Base-by-base conservation (phyloP, 2,329 filamentous ascomycete species). In the Monosporascus sp. region DNA sequence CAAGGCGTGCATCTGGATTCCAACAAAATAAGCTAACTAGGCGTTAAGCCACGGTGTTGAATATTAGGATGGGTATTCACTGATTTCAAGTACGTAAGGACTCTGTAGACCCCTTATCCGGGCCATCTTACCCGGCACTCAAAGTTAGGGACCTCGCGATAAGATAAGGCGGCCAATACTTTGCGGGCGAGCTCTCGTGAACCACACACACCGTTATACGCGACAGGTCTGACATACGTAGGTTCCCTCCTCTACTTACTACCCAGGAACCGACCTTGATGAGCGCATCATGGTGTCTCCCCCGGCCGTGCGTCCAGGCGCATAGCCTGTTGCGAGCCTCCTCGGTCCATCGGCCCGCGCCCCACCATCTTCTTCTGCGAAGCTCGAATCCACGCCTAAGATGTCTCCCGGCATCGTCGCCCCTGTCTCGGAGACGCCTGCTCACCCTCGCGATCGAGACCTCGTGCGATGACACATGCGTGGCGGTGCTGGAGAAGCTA, bases 381-480 rank as follows among this genome's bases (percentile, higher is more conserved):
- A 47, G 27, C 19, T 19, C 22, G 17, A 20, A 16, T 24, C 9
- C 40, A 6, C 26, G 38, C 40, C 38, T 19, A 2, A 3, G 17
- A 8, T 41, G 17, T 41, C 17, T n/a, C 19, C 17, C 19, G 0
- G 17, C 38, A 2, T 9, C 19, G 3, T 46, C 11, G 37, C 35
- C 5, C 40, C 44, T 14, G 11, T 14, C 27, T 31, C 59, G 55
- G 19, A 72, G 71, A 26, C 58, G 55, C 41, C 74, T 82, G 53
- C 66, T 80, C 19, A 84, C 81, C 5, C 79, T 93, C 48, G 88
- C 88, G 50, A 91, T 94, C 65, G 89, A 94, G 69, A 88, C 87
- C 9, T 91, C 88, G 3, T 94, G 93, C 78, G 93, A 97, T 72
- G 93, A 97, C 74, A 96, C 92, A 1, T 92, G 88, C 54, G 91